Base-by-base conservation (phyloP, 805 yeast genomes). In the Huiozyma sinensis region DNA sequence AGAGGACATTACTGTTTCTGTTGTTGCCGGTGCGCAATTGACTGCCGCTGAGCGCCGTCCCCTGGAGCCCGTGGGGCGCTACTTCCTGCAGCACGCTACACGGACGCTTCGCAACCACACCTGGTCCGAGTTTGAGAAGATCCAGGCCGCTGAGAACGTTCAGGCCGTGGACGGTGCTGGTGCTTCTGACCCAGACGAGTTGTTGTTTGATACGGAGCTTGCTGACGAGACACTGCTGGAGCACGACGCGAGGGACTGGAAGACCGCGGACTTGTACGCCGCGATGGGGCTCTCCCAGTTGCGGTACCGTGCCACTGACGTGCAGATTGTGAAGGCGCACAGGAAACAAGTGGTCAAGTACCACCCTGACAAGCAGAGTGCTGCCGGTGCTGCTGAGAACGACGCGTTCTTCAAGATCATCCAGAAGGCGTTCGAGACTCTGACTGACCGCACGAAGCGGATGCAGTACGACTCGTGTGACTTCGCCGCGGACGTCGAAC, bases 241-340 rank as follows among this genome's bases (percentile, higher is more conserved):
- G 31, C 94, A 85, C 60, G 97, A 92, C 64, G 96, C 98, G 61
- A 83, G 95, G 75, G 96, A 92, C 64, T 92, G 98, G 98, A 92
- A 92, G 71, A 71, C 81, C 43, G 95, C 92, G 54, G 97, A 92
- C 67, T 83, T 92, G 68, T 92, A 92, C 60, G 95, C 95, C 44
- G 97, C 92, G 41, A 77, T 92, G 68, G 97, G 98, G 51, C 73
- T 92, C 58, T 81, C 95, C 50, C 85, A 87, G 64, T 78, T 85
- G 67, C 81, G 98, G 73, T 82, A 76, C 81, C 79, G 69, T 54
- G 97, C 98, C 52, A 87, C 86, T 44, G 89, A 82, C 57, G 94
- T 82, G 57, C 97, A 89, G 68, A 80, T 92, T 61, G 83, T 95
- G 70, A 82, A 88, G 66, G 97, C 97, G 46, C 97, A 90, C 76